Percentiles rank a stretch among this genome's conserved stretches.
These are phyloP conservation scores for Gastrolobium bilobum DNA, from an alignment of 306 rosid species.

Conservation along the genomic window DNA sequence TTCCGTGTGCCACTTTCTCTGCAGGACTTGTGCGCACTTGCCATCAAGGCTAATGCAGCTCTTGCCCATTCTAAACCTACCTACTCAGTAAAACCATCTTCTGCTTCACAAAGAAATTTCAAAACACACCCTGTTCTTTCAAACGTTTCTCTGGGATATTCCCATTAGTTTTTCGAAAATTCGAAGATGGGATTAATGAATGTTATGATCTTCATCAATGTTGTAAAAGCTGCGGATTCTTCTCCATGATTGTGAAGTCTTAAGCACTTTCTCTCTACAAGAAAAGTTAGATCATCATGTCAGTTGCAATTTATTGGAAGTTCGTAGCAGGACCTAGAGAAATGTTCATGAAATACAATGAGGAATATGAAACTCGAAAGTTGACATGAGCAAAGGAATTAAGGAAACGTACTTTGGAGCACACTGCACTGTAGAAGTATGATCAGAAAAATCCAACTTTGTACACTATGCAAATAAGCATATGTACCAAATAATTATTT, in stretches of 20 bases:
- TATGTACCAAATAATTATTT: background rate
- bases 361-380: background rate
- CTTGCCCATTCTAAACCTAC: constrained; percentile 48
- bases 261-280: too few relatives aligned
- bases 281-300: background rate
- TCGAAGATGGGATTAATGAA: background rate
- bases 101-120: constrained; percentile 10
- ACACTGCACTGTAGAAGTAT: constrained; percentile 59
- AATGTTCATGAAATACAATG: background rate
- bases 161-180: constrained; percentile 14
- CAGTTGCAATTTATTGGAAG: background rate
- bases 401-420: constrained; percentile 48
- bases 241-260: too few relatives aligned
- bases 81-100: background rate
- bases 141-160: constrained; percentile 29
- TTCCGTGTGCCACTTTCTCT: constrained; percentile 56
- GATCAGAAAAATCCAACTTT: constrained; percentile 19
- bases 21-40: constrained; percentile 60
- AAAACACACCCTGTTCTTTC: constrained; percentile 41
- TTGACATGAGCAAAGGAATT: background rate
- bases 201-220: background rate
- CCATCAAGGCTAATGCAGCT: constrained; percentile 70
- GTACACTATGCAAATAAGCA: background rate
- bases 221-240: too few relatives aligned
- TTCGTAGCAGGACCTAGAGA: background rate